These are phyloP conservation scores for Phytophthora foliorum DNA, from an alignment of 352 stramenopile species.

Conservation along the genomic window DNA sequence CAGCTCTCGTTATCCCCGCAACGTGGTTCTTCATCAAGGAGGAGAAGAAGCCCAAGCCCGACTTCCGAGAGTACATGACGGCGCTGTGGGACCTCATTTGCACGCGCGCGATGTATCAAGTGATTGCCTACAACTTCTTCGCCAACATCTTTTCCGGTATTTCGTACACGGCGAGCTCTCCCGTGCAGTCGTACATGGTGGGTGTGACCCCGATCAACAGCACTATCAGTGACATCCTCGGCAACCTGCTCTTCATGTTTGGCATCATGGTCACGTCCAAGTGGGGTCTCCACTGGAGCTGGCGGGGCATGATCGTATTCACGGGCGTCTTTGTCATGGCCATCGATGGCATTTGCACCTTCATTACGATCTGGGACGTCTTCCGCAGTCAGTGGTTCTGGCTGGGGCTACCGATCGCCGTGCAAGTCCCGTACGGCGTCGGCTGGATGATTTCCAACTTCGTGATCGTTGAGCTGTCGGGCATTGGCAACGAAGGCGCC, in stretches of 20 bases:
- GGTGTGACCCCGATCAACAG: conserved; percentile 47
- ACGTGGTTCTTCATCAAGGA: conserved; percentile 68
- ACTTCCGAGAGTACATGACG: conserved; percentile 51
- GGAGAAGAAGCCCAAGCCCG: conserved; percentile 42
- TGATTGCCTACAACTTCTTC: conserved; percentile 45
- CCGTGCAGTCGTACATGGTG: conserved; percentile 48
- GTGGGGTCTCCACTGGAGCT: conserved; percentile 45
- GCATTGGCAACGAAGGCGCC: conserved; percentile 51
- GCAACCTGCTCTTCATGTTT: conserved; percentile 41
- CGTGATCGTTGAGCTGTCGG: conserved; percentile 47
- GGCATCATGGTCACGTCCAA: conserved; percentile 47
- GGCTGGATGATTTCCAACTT: conserved; percentile 55
- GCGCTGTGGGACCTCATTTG: conserved; percentile 43
- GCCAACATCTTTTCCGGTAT: conserved; percentile 54
- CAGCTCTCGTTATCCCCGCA: conserved; percentile 43
- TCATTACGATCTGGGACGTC: conserved; percentile 45
- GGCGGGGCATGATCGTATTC: conserved; percentile 45
- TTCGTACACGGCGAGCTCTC: conserved; percentile 38
- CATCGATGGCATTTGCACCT: conserved; percentile 38
- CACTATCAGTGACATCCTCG: conserved; percentile 42
- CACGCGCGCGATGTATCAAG: conserved; percentile 37
- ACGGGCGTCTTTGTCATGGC: conserved; percentile 36
- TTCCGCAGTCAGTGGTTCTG: conserved; percentile 52
- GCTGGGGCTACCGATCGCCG: conserved; percentile 41
- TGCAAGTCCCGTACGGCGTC: conserved; percentile 48